These are phyloP conservation scores for Ogataea pilisensis DNA, from an alignment of 805 yeast species.

Conservation along the genomic window DNA sequence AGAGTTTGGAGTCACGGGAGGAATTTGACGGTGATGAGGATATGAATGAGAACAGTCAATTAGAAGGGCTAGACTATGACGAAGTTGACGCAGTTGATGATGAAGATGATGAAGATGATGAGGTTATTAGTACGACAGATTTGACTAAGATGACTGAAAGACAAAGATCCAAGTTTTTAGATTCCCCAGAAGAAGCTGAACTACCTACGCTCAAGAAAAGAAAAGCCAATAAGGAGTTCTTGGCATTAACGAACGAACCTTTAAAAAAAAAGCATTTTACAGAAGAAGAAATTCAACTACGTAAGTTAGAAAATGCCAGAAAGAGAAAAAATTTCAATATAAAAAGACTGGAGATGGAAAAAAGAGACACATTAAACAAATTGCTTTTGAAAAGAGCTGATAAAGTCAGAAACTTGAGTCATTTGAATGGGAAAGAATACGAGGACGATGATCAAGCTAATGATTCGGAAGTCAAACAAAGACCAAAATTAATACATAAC, in stretches of 20 bases:
- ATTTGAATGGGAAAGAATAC: constrained; percentile 26
- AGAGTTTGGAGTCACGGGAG: constrained; percentile 8
- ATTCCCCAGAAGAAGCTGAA: constrained; percentile 26
- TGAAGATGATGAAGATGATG: constrained; percentile 37
- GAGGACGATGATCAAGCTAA: constrained; percentile 23
- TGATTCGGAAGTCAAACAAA: constrained; percentile 22
- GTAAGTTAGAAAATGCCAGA: constrained; percentile 85
- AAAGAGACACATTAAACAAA: constrained; percentile 85
- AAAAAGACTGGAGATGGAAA: constrained; percentile 85
- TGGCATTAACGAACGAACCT: constrained; percentile 37
- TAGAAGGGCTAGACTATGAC: constrained; percentile 8
- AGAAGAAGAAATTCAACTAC: constrained; percentile 77
- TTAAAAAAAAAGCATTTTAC: constrained; percentile 56
- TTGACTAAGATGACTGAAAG: constrained; percentile 51
- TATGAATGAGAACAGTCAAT: constrained; percentile 9
- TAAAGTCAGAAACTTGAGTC: constrained; percentile 45
- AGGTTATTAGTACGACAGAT: constrained; percentile 39
- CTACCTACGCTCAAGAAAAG: constrained; percentile 6
- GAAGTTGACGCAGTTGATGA: constrained; percentile 23
- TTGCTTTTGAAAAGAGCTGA: constrained; percentile 80
- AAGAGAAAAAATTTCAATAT: constrained; percentile 81
- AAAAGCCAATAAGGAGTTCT: constrained; percentile 23
- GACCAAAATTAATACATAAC: constrained; percentile 42
- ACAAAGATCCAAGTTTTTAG: constrained; percentile 44
- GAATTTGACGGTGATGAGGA: constrained; percentile 13